Base-by-base conservation (phyloP, 352 stramenopile genomes). In the Aphanomyces stellatus region DNA sequence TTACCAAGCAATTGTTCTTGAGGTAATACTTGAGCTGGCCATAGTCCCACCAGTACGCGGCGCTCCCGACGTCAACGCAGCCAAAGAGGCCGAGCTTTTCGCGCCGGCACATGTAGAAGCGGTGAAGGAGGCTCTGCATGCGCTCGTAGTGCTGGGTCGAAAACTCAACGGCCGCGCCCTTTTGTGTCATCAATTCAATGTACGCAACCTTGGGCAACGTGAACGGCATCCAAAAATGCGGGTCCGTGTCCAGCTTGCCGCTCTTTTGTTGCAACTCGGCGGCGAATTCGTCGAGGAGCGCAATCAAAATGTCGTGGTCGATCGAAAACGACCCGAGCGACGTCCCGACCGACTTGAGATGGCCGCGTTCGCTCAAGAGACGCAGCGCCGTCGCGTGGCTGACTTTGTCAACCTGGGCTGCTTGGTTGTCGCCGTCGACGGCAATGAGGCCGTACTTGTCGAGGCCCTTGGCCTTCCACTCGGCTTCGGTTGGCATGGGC, bases 41-140 rank as follows among this genome's bases (percentile, higher is more conserved):
- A 77, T 99, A 99, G 83, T 99, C 96, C 96, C 95, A 99, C 96
- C 96, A 99, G 83, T 97, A 98, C 25, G 97, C 94, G 65, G 97
- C 85, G 65, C 86, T 96, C 62, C 96, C 96, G 27, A 99, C 96
- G 73, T 99, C 92, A 1, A 99, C 94, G 33, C 95, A 97, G 63
- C 96, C 96, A 83, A 99, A 98, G 17, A 99, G 73, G 46, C 88
- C 91, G 37, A 97, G 80, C 62, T 85, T 69, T 56, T 79, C 76
- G 60, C 75, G 72, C 30, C 76, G 75, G 30, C 78, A 80, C 43
- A 71, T 69, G 43, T 97, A 74, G 64, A 98, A 98, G 17, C 72
- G 73, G 51, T 75, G 65, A 68, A 97, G 86, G 85, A 99, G 97
- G 56, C 76, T 77, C 51, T 85, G 80, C 83, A 99, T 98, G 34